Evolutionary conservation across 1,284 basidiomycete genomes (phyloP), one percentile per base, ranked within the genome.

Genomic region (Trametes pubescens): DNA sequence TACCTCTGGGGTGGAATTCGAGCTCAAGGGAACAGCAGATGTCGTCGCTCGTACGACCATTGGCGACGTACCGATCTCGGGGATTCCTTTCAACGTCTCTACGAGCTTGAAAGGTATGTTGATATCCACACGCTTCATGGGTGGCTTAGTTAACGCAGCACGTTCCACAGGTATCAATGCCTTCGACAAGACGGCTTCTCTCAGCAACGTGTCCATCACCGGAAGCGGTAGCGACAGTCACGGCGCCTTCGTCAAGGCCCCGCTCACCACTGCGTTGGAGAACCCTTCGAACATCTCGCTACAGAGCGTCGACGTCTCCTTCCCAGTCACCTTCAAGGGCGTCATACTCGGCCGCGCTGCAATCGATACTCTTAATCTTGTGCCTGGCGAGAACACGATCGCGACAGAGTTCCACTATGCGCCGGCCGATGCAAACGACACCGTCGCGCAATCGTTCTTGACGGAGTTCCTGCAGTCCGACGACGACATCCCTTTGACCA

Each of bases 271-370:
- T 13, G 79, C 75, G 34, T 77, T 91, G 54, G 71, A 86, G 46
- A 92, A 91, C 68, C 90, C 89, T 9, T 90, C 89, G 8, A 89
- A 91, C 70, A 76, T 93, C 44, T 87, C 89, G 2, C 78, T 93
- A 38, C 75, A 82, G 62, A 92, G 90, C 10, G 80, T 82, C 60
- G 80, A 84, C 61, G 79, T 89, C 22, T 78, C 84, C 11, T 79
- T 93, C 49, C 85, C 88, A 0, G 88, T 89, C 9, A 74, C 83
- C 57, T 91, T 84, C 74, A 76, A 87, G 49, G 82, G 82, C 34
- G 80, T 83, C 29, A 78, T 76, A 73, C 79, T 91, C 48, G 88
- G 88, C 21, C 80, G 81, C 29, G 85, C 87, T 0, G 83, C 77
- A n/a, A 86, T 90, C 51, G 71, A 90, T 86, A 71, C 79, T 11